Evolutionary conservation across 768 basidiomycete species (phyloP), one percentile per base, ranked within the genome.

Genomic region (Psilocybe subaeruginosa): DNA sequence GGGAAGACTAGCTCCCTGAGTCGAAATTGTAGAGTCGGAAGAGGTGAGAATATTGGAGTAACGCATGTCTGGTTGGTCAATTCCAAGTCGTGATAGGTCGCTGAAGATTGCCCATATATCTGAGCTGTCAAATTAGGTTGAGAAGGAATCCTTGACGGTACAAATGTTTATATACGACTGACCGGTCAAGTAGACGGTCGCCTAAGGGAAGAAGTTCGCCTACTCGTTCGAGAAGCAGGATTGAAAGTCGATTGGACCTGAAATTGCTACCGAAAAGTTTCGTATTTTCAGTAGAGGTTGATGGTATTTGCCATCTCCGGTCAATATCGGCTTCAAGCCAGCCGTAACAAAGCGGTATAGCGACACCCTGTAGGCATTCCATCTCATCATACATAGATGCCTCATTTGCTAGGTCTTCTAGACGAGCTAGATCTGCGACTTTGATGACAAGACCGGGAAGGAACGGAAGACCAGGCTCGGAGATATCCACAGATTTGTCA

Each of bases 51-150:
- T 64, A 55, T 69, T 66, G 39, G 68, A 64, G 43, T 68, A 66
- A 4, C 68, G 63, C 56, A 68, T 69, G 58, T 69, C 68, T 3
- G 59, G 65, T 41, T 69, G 68, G 33, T 69, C 61, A 17, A 69
- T 65, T 19, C 68, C 68, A 3, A 69, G 63, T 41, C 56, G 60
- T 7, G 68, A 63, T 16, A 69, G 43, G 50, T 69, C 68, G 31
- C 61, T 64, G 54, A 67, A 69, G 3, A 68, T 62, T 19, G 61
- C 66, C 68, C 68, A 69, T 7, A 69, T 59, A 52, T 69, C 68
- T 31, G 63, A 61, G 35, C 66, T 52, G 43, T 29, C 31, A 9
- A n/a, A 39, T 48, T 48, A 23, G 41, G 49, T 12, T 11, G 23
- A 14, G 51, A 52, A 23, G 23, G 23, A 23, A 2, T 23, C 23